Evolutionary conservation across 352 stramenopile species (phyloP).

Genomic region (Phytopythium chamaehyphon): DNA sequence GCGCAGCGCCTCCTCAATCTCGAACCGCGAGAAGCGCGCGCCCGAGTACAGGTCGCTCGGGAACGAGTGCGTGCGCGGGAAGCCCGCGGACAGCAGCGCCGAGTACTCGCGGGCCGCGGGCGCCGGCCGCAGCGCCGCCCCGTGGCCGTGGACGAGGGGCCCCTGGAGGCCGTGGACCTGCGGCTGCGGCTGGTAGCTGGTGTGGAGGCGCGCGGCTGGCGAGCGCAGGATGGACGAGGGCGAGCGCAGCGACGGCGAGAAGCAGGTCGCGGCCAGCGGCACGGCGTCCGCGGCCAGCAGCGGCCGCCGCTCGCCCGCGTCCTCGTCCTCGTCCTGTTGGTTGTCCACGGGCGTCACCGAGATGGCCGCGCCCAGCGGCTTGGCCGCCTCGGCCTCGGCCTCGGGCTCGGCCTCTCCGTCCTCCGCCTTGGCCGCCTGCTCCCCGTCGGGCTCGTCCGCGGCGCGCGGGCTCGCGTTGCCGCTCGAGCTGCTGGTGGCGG

Average conservation of each 20-base stretch:
- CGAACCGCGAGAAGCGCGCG: constrained; percentile 66
- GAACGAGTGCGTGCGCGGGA: constrained; percentile 78
- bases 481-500: constrained; percentile 4
- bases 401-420: not conserved
- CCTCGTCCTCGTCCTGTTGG: constrained; percentile 2
- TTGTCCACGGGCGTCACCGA: not conserved
- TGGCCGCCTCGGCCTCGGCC: not conserved
- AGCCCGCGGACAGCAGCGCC: constrained; percentile 27
- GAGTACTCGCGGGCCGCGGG: constrained; percentile 1
- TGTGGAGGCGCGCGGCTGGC: constrained; percentile 19
- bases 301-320: constrained; percentile 7
- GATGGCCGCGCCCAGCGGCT: not conserved
- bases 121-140: not conserved
- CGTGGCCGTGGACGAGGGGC: not conserved
- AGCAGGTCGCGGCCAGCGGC: constrained; percentile 9
- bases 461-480: not conserved
- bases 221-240: constrained; percentile 35
- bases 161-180: not conserved
- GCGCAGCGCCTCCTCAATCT: constrained; percentile 71
- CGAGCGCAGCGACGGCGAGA: constrained; percentile 23
- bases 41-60: constrained; percentile 71
- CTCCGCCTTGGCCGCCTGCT: constrained; percentile 11
- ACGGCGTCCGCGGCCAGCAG: constrained; percentile 4
- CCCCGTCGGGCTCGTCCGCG: constrained; percentile 4
- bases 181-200: not conserved